These are phyloP conservation scores for Silene coronaria DNA, from an alignment of 179 eudicot species.

Conservation along the genomic window DNA sequence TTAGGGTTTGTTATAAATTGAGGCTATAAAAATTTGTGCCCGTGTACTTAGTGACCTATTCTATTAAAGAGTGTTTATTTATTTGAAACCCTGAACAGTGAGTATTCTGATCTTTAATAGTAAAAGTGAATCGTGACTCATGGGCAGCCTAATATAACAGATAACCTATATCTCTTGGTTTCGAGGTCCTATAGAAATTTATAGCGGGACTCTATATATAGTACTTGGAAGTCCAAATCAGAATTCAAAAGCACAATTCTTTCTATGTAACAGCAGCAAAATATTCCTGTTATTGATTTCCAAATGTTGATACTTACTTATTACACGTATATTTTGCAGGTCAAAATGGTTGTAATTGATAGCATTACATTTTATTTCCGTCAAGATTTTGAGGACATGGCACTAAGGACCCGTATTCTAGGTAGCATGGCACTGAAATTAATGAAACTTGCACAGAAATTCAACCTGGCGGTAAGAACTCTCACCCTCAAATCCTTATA, in stretches of 20 bases:
- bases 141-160: neutral
- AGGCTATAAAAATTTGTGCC: neutral
- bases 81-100: neutral
- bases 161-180: neutral
- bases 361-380: slow-evolving; percentile 92
- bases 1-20: neutral
- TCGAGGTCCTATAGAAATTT: neutral
- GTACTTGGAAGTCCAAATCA: neutral
- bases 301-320: neutral
- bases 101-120: neutral
- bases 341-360: slow-evolving; percentile 77
- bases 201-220: neutral
- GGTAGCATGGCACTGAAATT: slow-evolving; percentile 75
- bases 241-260: neutral
- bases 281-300: neutral
- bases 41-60: neutral
- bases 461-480: slow-evolving; percentile 67
- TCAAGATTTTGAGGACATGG: slow-evolving; percentile 93
- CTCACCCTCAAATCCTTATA: slow-evolving; percentile 2
- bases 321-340: slow-evolving; percentile 37
- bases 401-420: slow-evolving; percentile 81
- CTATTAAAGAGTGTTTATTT: neutral
- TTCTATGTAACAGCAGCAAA: neutral
- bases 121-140: neutral
- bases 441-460: slow-evolving; percentile 76